A percentile compares a stretch with the other conserved stretches of the same genome.
phyloP scores from a whole-genome alignment of 2,329 filamentous ascomycete genomes.

The Pseudocercospora fijiensis region DNA sequence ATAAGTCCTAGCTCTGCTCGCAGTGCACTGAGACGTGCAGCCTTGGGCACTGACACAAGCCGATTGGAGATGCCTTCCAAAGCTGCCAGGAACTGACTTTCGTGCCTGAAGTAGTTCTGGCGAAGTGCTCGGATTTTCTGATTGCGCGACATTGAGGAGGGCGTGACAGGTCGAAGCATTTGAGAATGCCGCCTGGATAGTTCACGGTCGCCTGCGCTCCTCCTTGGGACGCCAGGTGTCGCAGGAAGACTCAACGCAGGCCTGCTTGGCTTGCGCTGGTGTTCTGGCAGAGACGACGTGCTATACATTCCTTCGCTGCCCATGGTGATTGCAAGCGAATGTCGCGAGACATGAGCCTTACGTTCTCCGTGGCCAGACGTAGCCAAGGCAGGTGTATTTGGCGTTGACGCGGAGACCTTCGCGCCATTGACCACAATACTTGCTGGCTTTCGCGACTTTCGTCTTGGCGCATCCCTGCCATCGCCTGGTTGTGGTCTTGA shows the following conservation, averaged over 20 bases:
- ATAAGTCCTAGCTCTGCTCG: conserved; percentile 79
- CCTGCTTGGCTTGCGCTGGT: conserved; percentile 28
- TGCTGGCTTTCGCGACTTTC: conserved; percentile 40
- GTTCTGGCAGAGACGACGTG: conserved; percentile 38
- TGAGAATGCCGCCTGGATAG: conserved; percentile 57
- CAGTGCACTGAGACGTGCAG: conserved; percentile 75
- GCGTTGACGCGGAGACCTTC: conserved; percentile 18
- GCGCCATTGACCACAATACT: conserved; percentile 30
- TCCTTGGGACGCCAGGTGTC: conserved; percentile 43
- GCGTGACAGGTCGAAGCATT: conserved; percentile 55
- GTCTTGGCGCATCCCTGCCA: conserved; percentile 27
- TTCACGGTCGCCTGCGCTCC: conserved; percentile 36
- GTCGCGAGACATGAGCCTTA: conserved; percentile 14
- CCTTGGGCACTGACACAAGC: conserved; percentile 78
- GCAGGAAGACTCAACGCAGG: conserved; percentile 29
- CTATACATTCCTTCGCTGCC: conserved; percentile 35
- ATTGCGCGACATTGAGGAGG: conserved; percentile 60
- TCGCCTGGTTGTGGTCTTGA: conserved; percentile 40
- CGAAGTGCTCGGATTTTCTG: conserved; percentile 72
- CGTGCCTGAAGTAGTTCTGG: conserved; percentile 78
- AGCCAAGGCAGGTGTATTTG: conserved; percentile 20
- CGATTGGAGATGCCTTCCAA: conserved; percentile 82
- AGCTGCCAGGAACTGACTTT: conserved; percentile 77
- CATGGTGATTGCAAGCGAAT: conserved; percentile 39
- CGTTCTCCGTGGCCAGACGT: conserved; percentile 2